phyloP scores from a whole-genome alignment of 1,284 basidiomycete species.

The Ustilago loliicola region DNA sequence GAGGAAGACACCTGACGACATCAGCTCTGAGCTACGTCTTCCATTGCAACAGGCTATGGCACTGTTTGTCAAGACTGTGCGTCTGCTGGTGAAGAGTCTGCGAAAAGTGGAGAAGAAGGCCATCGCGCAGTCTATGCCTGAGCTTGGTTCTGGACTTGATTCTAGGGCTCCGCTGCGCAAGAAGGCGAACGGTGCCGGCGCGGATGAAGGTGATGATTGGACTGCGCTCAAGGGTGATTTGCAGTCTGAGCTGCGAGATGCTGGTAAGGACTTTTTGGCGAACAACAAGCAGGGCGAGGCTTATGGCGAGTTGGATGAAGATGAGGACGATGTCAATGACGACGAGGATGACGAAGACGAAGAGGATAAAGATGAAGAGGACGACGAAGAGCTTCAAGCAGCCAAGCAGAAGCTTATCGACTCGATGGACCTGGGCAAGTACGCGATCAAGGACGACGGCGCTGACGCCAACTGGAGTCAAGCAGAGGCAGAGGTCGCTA shows the following conservation, averaged over 20 bases:
- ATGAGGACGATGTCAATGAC: conserved; percentile 31
- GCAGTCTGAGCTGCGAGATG: conserved; percentile 58
- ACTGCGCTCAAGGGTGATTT: conserved; percentile 52
- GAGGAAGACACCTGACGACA: conserved; percentile 87
- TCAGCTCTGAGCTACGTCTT: conserved; percentile 75
- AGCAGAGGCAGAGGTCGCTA: conserved; percentile 63
- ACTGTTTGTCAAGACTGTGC: conserved; percentile 89
- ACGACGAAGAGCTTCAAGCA: conserved; percentile 38
- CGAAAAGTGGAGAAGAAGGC: conserved; percentile 81
- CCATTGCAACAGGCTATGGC: conserved; percentile 89
- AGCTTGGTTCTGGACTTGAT: conserved; percentile 30
- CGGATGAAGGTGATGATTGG: conserved; percentile 32
- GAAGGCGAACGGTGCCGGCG: conserved; percentile 21
- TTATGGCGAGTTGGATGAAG: conserved; percentile 26
- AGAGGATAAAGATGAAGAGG: conserved; percentile 21
- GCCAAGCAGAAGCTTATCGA: conserved; percentile 56
- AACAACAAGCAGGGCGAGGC: conserved; percentile 24
- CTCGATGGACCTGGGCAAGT: conserved; percentile 57
- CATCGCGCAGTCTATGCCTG: conserved; percentile 49
- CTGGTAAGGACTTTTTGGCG: conserved; percentile 49
- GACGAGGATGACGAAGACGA: conserved; percentile 28
- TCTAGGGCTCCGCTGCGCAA: conserved; percentile 27
- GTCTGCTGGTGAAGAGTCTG: conserved; percentile 84
- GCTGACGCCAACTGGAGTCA: conserved; percentile 56
- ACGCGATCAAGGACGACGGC: conserved; percentile 52